A percentile compares a stretch with the other conserved stretches of the same genome.
These are phyloP conservation scores for Echites panduratus DNA, from an alignment of 257 asterid species.

Conservation along the genomic window DNA sequence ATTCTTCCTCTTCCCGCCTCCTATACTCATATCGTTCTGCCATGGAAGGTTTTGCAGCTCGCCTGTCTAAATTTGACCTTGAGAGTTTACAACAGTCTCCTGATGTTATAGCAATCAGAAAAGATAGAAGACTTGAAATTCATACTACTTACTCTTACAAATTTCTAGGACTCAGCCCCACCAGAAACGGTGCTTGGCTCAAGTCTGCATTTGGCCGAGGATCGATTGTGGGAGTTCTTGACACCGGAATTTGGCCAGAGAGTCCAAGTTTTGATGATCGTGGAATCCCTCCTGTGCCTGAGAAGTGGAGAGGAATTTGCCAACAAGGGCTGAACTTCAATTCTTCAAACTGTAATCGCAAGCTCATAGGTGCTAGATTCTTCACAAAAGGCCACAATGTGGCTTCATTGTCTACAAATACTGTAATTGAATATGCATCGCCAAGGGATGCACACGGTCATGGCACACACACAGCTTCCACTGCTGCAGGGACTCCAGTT, in stretches of 20 bases:
- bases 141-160: conserved; percentile 82
- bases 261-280: conserved; percentile 77
- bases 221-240: conserved; percentile 70
- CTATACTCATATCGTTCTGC: conserved; percentile 68
- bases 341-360: conserved; percentile 59
- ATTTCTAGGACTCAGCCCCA: conserved; percentile 64
- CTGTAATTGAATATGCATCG: conserved; percentile 48
- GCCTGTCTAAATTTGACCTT: conserved; percentile 41
- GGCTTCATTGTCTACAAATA: conserved; percentile 39
- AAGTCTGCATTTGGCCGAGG: conserved; percentile 68
- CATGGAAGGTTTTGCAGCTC: conserved; percentile 90
- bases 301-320: conserved; percentile 74
- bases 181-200: conserved; percentile 49
- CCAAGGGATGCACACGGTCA: conserved; percentile 88
- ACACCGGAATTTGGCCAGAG: conserved; percentile 91
- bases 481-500: conserved; percentile 66
- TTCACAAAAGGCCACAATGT: conserved; percentile 73
- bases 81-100: conserved; percentile 26
- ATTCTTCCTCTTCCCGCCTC: conserved; percentile 53
- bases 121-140: conserved; percentile 49
- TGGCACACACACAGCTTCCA: conserved; percentile 84
- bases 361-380: conserved; percentile 74
- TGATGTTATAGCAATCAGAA: conserved; percentile 59
- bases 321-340: conserved; percentile 53
- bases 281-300: conserved; percentile 67